Base-by-base conservation (phyloP, 2,329 filamentous ascomycete species). In the Dendrostoma leiphaemia region DNA sequence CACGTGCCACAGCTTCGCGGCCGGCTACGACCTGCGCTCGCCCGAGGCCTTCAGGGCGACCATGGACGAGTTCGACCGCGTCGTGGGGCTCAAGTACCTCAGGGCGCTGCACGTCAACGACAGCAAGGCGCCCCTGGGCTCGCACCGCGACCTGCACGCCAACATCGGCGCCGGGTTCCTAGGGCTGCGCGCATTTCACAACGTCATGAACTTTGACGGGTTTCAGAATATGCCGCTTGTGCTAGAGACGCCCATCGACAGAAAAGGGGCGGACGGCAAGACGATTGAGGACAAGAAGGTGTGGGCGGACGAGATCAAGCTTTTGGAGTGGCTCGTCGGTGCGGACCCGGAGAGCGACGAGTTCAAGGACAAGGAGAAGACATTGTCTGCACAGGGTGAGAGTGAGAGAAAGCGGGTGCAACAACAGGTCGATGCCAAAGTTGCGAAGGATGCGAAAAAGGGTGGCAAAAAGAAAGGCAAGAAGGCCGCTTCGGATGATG, bases 141-240 rank as follows among this genome's bases (percentile, higher is more conserved):
- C 90, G 32, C 83, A 91, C 61, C 84, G 92, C 37, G 94, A 99
- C 68, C 74, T 97, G 2, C 94, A 99, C 71, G 91, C 93, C 60
- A 97, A 97, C 67, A 97, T 99, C 59, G 94, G 94, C 24, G 95
- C 91, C 0, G 94, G 94, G 1, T 99, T 95, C 67, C 79, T 99
- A 0, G 94, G 94, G 1, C 79, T 99, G 15, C 83, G 89, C 21
- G 89, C 92, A 2, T 99, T 99, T 70, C 90, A 96, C 73, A 90
- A 86, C 66, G 75, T 99, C 56, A 87, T 97, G 78, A 97, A 97
- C 69, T 85, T 91, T 64, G 76, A 80, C 24, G 77, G 83, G 1
- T 88, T 97, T 56, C 82, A 88, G 61, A 84, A 84, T 24, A 72
- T 97, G 64, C 94, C 94, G 4, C 91, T 99, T 84, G 86, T 99